Conservation (phyloP, 768 basidiomycete genomes). For the Gymnopilus dilepis region DNA sequence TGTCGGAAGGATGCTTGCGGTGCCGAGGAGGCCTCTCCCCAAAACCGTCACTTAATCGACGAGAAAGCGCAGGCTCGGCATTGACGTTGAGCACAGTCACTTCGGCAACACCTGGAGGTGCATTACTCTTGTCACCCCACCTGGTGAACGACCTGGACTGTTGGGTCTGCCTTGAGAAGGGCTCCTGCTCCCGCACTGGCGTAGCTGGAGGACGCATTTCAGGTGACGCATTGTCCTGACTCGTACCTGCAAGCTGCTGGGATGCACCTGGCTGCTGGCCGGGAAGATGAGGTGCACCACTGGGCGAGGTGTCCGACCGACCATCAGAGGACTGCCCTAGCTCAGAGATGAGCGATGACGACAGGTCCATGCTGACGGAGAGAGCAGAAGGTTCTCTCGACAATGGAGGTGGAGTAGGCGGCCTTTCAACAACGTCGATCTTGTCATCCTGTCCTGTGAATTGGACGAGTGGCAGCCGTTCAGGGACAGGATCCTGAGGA, state of each 20-base stretch:
- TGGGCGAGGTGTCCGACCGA: constrained; percentile 18
- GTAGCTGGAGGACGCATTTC: not conserved
- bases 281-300: not conserved
- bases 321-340: constrained; percentile 16
- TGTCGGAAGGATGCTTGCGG: constrained; percentile 17
- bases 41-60: constrained; percentile 18
- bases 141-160: not conserved
- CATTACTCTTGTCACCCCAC: not conserved
- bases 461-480: not conserved
- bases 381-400: constrained; percentile 34
- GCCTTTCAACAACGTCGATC: not conserved
- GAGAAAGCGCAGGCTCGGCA: constrained; percentile 17
- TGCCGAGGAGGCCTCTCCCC: constrained; percentile 20
- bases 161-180: not conserved
- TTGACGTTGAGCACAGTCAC: not conserved
- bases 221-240: not conserved
- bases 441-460: not conserved
- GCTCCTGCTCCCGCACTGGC: not conserved
- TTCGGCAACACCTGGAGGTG: too few relatives aligned
- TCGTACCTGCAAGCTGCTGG: not conserved
- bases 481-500: not conserved
- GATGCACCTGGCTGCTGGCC: not conserved
- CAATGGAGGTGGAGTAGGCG: constrained; percentile 33
- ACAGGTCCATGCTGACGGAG: constrained; percentile 28
- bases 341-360: constrained; percentile 22